A percentile compares a stretch with the other conserved stretches of the same genome.
phyloP scores from a whole-genome alignment of 73 alveolate species.

The Uronychia binucleata region DNA sequence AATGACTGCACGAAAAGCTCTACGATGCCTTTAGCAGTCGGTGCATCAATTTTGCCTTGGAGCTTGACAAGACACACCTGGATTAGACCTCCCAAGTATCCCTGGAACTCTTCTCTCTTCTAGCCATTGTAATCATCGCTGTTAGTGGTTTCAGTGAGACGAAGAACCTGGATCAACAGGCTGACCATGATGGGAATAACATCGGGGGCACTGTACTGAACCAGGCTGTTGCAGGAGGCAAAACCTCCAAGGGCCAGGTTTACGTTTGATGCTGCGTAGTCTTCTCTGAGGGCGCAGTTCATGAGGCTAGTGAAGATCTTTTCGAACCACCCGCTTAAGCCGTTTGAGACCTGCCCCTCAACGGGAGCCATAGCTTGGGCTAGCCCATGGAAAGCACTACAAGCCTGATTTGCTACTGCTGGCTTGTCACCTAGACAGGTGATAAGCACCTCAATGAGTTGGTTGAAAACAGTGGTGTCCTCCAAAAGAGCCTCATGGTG shows the following conservation, averaged over 20 bases:
- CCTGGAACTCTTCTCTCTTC: slow-evolving; percentile 36
- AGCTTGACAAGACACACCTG: slow-evolving; percentile 40
- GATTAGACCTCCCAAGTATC: slow-evolving; percentile 35
- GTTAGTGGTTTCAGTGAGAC: slow-evolving; percentile 22
- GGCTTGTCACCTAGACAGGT: slow-evolving; percentile 40
- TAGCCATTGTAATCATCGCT: slow-evolving; percentile 1
- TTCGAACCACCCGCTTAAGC: slow-evolving; percentile 8
- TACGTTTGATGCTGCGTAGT: neutral
- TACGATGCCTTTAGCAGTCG: slow-evolving; percentile 31
- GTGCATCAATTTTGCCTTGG: slow-evolving; percentile 25
- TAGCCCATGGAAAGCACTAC: slow-evolving; percentile 38
- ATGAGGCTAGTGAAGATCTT: slow-evolving; percentile 14
- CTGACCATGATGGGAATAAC: neutral
- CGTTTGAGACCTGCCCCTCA: slow-evolving; percentile 18
- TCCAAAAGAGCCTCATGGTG: slow-evolving; percentile 41
- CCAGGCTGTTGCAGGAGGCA: slow-evolving; percentile 39
- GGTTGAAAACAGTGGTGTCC: slow-evolving; percentile 1
- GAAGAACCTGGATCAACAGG: slow-evolving; percentile 8
- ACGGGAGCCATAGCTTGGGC: slow-evolving; percentile 29
- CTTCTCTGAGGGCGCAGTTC: slow-evolving; percentile 41
- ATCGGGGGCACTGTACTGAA: slow-evolving; percentile 38
- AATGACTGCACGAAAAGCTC: slow-evolving; percentile 33
- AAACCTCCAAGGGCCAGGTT: slow-evolving; percentile 42
- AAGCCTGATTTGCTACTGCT: slow-evolving; percentile 36
- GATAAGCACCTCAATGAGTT: slow-evolving; percentile 4